Conservation (phyloP, 257 asterid species). For the Lithospermum erythrorhizon region DNA sequence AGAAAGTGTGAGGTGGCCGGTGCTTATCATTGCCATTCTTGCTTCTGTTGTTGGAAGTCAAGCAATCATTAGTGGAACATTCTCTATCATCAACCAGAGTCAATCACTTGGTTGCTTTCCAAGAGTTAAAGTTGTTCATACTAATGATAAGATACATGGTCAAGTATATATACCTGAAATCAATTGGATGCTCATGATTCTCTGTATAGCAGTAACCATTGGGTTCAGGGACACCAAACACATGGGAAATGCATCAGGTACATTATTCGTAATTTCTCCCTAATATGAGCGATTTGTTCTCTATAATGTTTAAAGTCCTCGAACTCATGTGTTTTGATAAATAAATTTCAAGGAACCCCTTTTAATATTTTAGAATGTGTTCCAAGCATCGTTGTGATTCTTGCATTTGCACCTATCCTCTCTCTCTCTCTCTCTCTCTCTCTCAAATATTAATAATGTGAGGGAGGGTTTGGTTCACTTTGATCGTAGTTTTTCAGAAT, state of each 20-base stretch:
- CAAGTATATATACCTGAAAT: slow-evolving; percentile 96
- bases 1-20: slow-evolving; percentile 91
- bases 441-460: background rate
- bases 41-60: slow-evolving; percentile 98
- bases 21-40: slow-evolving; percentile 72
- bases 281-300: background rate
- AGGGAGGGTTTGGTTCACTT: background rate
- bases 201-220: slow-evolving; percentile 90
- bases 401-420: background rate
- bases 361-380: background rate
- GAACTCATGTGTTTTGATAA: background rate
- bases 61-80: slow-evolving; percentile 93
- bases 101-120: slow-evolving; percentile 96
- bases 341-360: background rate
- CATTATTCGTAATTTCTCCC: background rate
- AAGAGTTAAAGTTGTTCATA: slow-evolving; percentile 87
- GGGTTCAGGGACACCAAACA: slow-evolving; percentile 89
- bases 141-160: slow-evolving; percentile 78
- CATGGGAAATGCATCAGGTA: slow-evolving; percentile 96
- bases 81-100: slow-evolving; percentile 91
- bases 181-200: slow-evolving; percentile 92
- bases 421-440: background rate
- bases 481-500: background rate
- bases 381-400: background rate
- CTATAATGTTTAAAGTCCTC: background rate